Base-by-base conservation (phyloP, 208 protist genomes). In the Crithidia thermophila region DNA sequence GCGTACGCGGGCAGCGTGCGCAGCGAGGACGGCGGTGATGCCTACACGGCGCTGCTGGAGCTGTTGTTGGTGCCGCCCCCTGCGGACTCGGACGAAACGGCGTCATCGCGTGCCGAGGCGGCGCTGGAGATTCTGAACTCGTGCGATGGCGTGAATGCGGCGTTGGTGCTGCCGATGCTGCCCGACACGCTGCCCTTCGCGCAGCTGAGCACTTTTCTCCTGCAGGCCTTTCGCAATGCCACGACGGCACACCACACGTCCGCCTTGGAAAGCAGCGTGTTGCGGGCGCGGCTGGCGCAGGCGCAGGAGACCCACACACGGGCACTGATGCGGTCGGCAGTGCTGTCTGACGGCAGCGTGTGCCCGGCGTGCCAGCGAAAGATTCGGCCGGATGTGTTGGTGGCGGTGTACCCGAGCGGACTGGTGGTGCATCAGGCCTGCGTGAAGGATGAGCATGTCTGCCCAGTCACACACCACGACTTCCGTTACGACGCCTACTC, bases 341-440 rank as follows among this genome's bases (percentile, higher is more conserved):
- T 40, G 36, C 33, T 79, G 30, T 37, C 60, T 30, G 65, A 80
- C 45, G 50, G 61, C 18, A 80, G 55, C 37, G 64, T 72, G 42
- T 95, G 90, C 59, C 80, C 73, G 0, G 85, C 87, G 6, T 95
- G 90, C 49, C 56, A 67, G 23, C 88, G 86, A 25, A 61, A 68
- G 47, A 23, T 95, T 2, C 77, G 81, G 3, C 77, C 85, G 0
- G 84, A 87, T 13, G 81, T 66, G n/a, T 71, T 83, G 21, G 72
- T 95, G 73, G 60, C 77, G 16, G 69, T 77, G 3, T 95, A 83
- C 61, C 90, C 90, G 3, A 85, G 89, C 58, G 71, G 77, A 36
- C 71, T 85, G 13, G 23, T 95, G 37, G 78, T 83, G 27, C 90
- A 95, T 67, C 76, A 89, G 23, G 77, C 67, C 10, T 95, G 90